A percentile compares a stretch with the other conserved stretches of the same genome.
Evolutionary conservation across 2,329 filamentous ascomycete species (phyloP).

Genomic region (Scytalidium sp.): DNA sequence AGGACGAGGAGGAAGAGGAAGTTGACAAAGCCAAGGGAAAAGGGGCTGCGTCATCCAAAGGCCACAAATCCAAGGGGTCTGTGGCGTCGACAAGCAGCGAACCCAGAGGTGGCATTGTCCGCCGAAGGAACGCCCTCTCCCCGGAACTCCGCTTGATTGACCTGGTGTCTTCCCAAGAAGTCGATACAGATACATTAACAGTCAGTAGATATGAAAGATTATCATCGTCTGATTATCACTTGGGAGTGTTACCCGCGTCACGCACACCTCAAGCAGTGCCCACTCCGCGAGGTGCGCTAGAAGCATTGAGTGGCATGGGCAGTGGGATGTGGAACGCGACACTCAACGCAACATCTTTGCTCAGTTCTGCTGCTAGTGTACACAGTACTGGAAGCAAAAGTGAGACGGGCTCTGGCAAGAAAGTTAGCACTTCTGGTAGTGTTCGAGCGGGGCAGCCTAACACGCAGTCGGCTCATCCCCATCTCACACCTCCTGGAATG

Average conservation of each 20-base stretch:
- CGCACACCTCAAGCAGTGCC: constrained; percentile 59
- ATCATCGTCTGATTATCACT: constrained; percentile 86
- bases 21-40: constrained; percentile 35
- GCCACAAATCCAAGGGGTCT: constrained; percentile 34
- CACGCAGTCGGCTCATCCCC: constrained; percentile 24
- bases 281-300: constrained; percentile 70
- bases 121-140: constrained; percentile 74
- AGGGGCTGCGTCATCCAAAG: constrained; percentile 24
- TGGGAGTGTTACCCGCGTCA: constrained; percentile 76
- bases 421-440: constrained; percentile 34
- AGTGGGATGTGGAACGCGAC: constrained; percentile 80
- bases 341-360: constrained; percentile 70
- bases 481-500: constrained; percentile 46
- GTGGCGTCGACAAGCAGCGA: constrained; percentile 50
- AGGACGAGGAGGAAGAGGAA: constrained; percentile 45
- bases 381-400: constrained; percentile 55
- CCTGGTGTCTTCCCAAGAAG: constrained; percentile 75
- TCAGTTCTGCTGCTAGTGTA: constrained; percentile 82
- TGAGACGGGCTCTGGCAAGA: constrained; percentile 53
- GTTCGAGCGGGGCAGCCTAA: constrained; percentile 41
- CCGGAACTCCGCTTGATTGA: constrained; percentile 92
- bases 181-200: constrained; percentile 81
- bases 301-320: constrained; percentile 68
- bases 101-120: constrained; percentile 62
- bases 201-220: constrained; percentile 85